phyloP scores from a whole-genome alignment of 73 alveolate species.

The Diophrys appendiculata region DNA sequence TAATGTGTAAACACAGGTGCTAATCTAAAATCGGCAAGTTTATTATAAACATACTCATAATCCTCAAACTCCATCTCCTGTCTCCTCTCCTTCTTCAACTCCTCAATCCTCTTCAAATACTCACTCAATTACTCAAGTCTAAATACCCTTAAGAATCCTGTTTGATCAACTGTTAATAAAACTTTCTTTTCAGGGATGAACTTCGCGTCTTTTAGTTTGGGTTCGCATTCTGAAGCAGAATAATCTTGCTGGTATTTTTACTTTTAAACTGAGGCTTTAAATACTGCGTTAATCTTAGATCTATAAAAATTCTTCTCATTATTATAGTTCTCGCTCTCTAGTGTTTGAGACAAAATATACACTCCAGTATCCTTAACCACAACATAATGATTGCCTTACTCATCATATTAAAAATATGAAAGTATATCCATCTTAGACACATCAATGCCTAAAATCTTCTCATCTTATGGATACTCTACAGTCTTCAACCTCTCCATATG shows the following conservation, averaged over 20 bases:
- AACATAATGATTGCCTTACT: conserved; percentile 13
- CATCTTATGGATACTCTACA: conserved; percentile 14
- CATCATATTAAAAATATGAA: conserved; percentile 6
- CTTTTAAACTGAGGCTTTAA: too few species aligned
- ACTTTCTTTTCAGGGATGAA: too few species aligned
- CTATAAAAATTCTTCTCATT: neutral
- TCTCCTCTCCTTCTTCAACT: neutral
- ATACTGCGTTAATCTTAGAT: too few species aligned
- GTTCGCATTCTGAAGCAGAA: too few species aligned
- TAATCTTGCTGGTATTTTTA: too few species aligned
- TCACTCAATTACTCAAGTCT: neutral
- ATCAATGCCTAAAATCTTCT: neutral
- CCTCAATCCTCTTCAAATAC: neutral
- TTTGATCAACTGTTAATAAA: too few species aligned
- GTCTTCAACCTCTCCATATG: neutral
- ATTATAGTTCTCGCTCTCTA: neutral
- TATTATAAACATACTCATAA: too few species aligned
- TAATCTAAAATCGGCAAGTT: too few species aligned
- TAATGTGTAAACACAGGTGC: too few species aligned
- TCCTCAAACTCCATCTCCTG: too few species aligned
- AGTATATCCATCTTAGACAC: conserved; percentile 3
- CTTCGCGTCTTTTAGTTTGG: too few species aligned
- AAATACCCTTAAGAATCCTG: too few species aligned
- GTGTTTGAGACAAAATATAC: conserved; percentile 22
- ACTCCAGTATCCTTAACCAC: conserved; percentile 15